A percentile compares a stretch with the other conserved stretches of the same genome.
Conservation (phyloP, 306 rosid genomes). For the Cucurbita argyrosperma region DNA sequence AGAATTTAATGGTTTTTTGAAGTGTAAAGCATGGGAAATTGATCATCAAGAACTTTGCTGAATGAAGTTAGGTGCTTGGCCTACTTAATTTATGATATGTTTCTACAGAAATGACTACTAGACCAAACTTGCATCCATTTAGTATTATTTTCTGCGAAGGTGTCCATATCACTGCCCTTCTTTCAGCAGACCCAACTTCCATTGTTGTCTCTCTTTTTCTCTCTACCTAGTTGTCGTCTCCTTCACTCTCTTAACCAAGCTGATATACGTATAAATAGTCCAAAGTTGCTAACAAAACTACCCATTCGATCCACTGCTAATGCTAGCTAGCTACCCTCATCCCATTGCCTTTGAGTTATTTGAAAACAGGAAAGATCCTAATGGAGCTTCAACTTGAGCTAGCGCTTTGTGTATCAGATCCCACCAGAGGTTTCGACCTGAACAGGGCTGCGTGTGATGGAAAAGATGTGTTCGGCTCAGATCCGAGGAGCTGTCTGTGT, state of each 20-base stretch:
- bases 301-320: constrained; percentile 14
- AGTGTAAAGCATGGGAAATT: neutral
- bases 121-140: constrained; percentile 20
- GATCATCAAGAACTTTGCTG: neutral
- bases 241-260: neutral
- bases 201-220: constrained; percentile 36
- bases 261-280: constrained; percentile 7
- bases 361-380: neutral
- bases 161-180: constrained; percentile 45
- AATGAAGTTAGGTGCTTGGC: neutral
- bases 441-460: constrained; percentile 1
- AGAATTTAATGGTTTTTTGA: neutral
- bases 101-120: neutral
- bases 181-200: constrained; percentile 80
- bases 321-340: neutral
- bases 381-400: constrained; percentile 65
- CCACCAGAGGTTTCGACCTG: constrained; percentile 20
- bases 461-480: constrained; percentile 4
- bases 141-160: constrained; percentile 29
- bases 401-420: constrained; percentile 27
- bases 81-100: constrained; percentile 7
- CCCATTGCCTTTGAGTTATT: constrained; percentile 1
- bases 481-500: constrained; percentile 9
- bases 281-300: constrained; percentile 5
- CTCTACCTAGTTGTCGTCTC: neutral